phyloP scores from a whole-genome alignment of 176 grass and related monocot genomes.

The Cenchrus purpureus region DNA sequence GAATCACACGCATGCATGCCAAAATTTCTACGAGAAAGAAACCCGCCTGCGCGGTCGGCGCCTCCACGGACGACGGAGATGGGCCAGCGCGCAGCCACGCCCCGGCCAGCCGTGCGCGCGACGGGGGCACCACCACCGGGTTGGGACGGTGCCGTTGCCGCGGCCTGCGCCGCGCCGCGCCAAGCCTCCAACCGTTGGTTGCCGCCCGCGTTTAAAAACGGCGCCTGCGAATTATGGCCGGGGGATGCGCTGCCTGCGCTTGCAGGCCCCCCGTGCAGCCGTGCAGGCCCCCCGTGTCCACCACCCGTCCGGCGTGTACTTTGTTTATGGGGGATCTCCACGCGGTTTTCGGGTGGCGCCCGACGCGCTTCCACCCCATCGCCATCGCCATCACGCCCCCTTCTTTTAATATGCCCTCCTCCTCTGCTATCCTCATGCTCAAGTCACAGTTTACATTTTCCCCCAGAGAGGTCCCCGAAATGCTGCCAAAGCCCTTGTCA shows the following conservation, averaged over 20 bases:
- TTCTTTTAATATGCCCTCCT: not conserved
- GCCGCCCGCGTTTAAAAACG: not conserved
- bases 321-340: slow-evolving; percentile 27
- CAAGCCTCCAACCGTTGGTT: not conserved
- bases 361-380: slow-evolving; percentile 42
- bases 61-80: no score
- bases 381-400: not conserved
- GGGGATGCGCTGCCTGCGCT: no score
- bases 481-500: not conserved
- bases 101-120: no score
- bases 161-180: no score
- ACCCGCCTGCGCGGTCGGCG: no score
- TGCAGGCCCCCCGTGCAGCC: no score
- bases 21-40: no score
- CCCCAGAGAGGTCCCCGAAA: not conserved
- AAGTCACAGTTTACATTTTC: not conserved
- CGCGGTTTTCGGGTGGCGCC: slow-evolving; percentile 35
- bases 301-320: not conserved
- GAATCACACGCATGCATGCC: no score
- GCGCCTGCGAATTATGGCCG: no score
- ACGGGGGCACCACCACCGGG: no score
- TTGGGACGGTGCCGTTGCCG: no score
- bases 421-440: not conserved
- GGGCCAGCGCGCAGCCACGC: no score
- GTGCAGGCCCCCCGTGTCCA: not conserved